A percentile compares a stretch with the other conserved stretches of the same genome.
Conservation (phyloP, 495 filamentous ascomycete species). For the Bryoglossum gracile region DNA sequence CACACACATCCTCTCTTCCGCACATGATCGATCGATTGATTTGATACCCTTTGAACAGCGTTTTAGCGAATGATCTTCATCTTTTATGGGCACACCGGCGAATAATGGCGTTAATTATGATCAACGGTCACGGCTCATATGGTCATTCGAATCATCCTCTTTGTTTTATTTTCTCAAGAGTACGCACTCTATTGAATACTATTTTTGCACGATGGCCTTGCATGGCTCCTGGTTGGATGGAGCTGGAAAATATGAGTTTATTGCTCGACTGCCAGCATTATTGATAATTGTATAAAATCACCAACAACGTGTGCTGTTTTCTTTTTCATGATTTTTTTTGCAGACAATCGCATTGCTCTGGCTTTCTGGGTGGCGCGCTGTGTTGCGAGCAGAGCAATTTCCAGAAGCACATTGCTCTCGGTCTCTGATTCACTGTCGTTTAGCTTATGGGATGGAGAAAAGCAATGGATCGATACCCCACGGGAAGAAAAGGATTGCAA, state of each 20-base stretch:
- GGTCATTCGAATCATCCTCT: neutral
- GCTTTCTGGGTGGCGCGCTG: neutral
- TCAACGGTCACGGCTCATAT: neutral
- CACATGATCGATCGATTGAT: conserved; percentile 19
- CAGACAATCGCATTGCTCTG: neutral
- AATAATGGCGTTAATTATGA: neutral
- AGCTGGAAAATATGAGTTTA: neutral
- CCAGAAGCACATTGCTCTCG: no score
- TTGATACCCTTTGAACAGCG: conserved; percentile 31
- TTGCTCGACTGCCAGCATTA: neutral
- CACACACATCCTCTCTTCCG: neutral
- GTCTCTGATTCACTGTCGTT: no score
- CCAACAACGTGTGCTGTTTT: neutral
- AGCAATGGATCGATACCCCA: no score
- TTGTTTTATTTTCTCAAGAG: neutral
- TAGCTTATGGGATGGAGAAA: no score
- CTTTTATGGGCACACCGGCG: conserved; percentile 1
- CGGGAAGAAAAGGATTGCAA: no score
- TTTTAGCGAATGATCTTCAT: conserved; percentile 24
- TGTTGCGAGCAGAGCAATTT: neutral
- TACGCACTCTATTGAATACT: neutral
- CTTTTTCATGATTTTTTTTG: neutral
- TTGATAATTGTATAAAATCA: neutral
- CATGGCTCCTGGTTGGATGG: neutral
- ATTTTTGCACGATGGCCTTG: neutral